Evolutionary conservation across 805 yeast species (phyloP), one percentile per base, ranked within the genome.

Genomic region (Hanseniaspora lindneri): DNA sequence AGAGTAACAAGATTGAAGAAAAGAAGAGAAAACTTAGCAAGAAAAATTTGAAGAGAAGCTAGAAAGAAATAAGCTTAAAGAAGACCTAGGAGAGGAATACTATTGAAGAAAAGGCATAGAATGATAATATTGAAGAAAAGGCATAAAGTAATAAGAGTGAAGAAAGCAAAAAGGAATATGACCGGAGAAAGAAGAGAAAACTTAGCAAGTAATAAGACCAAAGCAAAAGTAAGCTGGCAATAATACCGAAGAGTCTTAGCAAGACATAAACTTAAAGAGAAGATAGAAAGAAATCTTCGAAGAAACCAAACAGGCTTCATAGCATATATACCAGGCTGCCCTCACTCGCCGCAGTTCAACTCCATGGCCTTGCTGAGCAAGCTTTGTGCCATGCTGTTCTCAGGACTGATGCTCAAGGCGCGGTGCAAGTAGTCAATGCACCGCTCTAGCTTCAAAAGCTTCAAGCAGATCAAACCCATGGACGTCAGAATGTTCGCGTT

Each of bases 341-440:
- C 32, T 23, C 11, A 60, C 56, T 16, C 21, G 8, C 23, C 37
- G 14, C 37, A 33, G 60, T 80, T 81, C 25, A 73, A 67, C 52
- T 80, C 87, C 43, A 82, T 65, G 3, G 97, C 96, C 53, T 94
- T 73, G 54, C 76, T 76, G 52, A 92, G 66, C 40, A 92, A 64
- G 57, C 89, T 96, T 10, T 77, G 69, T 0, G 96, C 92, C 16
- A 87, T 81, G 0, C 89, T 82, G 60, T 89, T 95, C 36, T 77
- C 73, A 1, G 95, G 88, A 9, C 77, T 65, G 3, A 88, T 65
- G 0, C 94, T 83, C 48, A 92, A 67, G 0, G 96, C 89, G 55
- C 76, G 79, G 60, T 89, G 96, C 47, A 92, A 67, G 27, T 74
- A 70, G 53, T 80, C 83, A 33, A 89, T 79, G 0, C 96, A 89